These are phyloP conservation scores for Neurospora pannonica DNA, from an alignment of 495 filamentous ascomycete species.

Conservation along the genomic window DNA sequence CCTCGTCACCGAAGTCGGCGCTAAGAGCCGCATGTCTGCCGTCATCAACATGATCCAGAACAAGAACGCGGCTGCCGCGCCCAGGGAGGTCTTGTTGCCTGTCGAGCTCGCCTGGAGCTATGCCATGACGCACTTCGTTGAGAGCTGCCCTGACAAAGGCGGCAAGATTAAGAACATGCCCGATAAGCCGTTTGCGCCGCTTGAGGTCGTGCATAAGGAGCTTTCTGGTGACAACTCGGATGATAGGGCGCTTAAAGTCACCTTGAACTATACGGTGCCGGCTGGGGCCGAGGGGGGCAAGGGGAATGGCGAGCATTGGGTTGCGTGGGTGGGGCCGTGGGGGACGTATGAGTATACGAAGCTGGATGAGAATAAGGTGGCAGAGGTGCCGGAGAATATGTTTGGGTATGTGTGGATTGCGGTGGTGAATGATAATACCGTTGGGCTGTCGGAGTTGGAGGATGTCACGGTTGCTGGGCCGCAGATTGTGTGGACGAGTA, in stretches of 20 bases:
- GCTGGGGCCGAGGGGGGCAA: not conserved
- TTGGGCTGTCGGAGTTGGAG: slow-evolving; percentile 13
- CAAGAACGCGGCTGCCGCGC: slow-evolving; percentile 24
- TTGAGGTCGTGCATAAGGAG: slow-evolving; percentile 9
- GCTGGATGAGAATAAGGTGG: slow-evolving; percentile 9
- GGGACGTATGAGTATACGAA: slow-evolving; percentile 25
- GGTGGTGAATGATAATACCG: slow-evolving; percentile 16
- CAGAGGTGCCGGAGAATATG: slow-evolving; percentile 18
- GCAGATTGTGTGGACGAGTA: slow-evolving; percentile 27
- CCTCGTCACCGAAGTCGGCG: slow-evolving; percentile 24
- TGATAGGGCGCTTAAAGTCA: slow-evolving; percentile 10
- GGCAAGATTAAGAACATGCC: slow-evolving; percentile 7
- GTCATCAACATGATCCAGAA: slow-evolving; percentile 36
- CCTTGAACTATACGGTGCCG: slow-evolving; percentile 10
- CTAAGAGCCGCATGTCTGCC: slow-evolving; percentile 28
- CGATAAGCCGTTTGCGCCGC: slow-evolving; percentile 12
- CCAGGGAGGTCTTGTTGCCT: slow-evolving; percentile 26
- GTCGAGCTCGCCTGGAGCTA: slow-evolving; percentile 26
- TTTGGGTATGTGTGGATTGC: slow-evolving; percentile 32
- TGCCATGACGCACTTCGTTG: slow-evolving; percentile 20
- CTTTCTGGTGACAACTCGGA: slow-evolving; percentile 3
- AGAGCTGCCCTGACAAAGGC: slow-evolving; percentile 7
- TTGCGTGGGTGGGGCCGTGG: slow-evolving; percentile 33
- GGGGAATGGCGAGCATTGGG: slow-evolving; percentile 6
- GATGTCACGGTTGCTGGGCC: slow-evolving; percentile 26